A percentile compares a stretch with the other conserved stretches of the same genome.
Conservation (phyloP, 208 protist genomes). For the Leptomonas seymouri region DNA sequence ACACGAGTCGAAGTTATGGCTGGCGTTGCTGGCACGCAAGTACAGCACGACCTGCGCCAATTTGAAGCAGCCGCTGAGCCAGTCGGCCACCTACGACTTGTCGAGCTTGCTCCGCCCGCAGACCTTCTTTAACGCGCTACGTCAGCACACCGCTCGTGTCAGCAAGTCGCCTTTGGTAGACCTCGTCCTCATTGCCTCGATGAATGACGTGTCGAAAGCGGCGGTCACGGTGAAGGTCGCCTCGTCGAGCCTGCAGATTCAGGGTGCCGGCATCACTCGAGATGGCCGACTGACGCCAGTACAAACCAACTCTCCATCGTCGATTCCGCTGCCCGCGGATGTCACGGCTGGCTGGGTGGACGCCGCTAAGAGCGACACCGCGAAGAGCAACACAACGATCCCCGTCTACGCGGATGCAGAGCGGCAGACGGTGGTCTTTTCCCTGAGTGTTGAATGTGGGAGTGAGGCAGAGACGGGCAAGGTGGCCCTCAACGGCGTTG, state of each 20-base stretch:
- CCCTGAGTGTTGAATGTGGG: conserved; percentile 49
- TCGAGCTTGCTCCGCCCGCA: conserved; percentile 89
- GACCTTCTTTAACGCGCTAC: conserved; percentile 96
- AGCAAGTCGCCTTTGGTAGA: conserved; percentile 75
- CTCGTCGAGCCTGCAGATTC: conserved; percentile 65
- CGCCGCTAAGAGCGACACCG: conserved; percentile 20
- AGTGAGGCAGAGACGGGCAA: conserved; percentile 28
- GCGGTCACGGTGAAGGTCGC: conserved; percentile 51
- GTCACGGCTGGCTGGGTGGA: conserved; percentile 68
- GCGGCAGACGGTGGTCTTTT: conserved; percentile 55
- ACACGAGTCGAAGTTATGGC: conserved; percentile 77
- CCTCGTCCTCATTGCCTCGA: conserved; percentile 62
- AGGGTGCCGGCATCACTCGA: conserved; percentile 61
- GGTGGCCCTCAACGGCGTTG: conserved; percentile 68
- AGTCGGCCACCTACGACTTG: conserved; percentile 75
- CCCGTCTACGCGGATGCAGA: conserved; percentile 78
- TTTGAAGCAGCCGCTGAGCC: conserved; percentile 42
- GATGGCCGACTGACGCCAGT: conserved; percentile 43
- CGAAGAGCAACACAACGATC: conserved; percentile 35
- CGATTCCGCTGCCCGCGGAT: conserved; percentile 49
- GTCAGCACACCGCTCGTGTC: conserved; percentile 92
- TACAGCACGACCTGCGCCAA: conserved; percentile 40
- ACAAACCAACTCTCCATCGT: conserved; percentile 68
- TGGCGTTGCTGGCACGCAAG: conserved; percentile 71
- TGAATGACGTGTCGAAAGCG: conserved; percentile 17